Percentiles rank a stretch among this genome's conserved stretches.
phyloP scores from a whole-genome alignment of 306 rosid species.

The Acacia confusa region DNA sequence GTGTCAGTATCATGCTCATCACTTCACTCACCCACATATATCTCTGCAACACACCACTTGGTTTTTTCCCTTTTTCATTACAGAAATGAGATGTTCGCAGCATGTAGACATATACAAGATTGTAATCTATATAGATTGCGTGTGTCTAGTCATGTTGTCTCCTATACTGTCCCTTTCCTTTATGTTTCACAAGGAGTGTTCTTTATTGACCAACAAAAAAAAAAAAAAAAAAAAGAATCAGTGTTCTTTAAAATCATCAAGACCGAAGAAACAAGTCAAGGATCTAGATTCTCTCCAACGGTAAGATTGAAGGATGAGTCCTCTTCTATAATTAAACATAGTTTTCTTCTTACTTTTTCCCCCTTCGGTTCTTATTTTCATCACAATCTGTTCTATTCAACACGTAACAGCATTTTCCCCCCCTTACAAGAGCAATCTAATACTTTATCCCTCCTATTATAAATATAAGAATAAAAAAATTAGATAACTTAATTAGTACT shows the following conservation, averaged over 20 bases:
- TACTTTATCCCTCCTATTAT: too few species aligned
- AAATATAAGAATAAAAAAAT: too few species aligned
- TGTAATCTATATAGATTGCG: not conserved
- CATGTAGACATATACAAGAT: not conserved
- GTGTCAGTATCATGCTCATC: slow-evolving; percentile 25
- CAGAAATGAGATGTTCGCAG: not conserved
- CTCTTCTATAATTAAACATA: not conserved
- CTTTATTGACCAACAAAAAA: too few species aligned
- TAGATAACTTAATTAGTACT: too few species aligned
- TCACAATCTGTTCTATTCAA: not conserved
- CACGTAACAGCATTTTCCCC: too few species aligned
- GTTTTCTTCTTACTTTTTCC: not conserved
- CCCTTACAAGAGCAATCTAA: not conserved
- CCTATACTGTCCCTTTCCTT: not conserved
- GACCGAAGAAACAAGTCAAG: not conserved
- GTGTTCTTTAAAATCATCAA: not conserved
- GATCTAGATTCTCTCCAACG: not conserved
- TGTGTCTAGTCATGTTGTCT: not conserved
- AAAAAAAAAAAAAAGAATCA: too few species aligned
- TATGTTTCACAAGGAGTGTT: not conserved
- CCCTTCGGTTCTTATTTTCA: not conserved
- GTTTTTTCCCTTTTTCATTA: not conserved
- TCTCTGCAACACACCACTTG: slow-evolving; percentile 40
- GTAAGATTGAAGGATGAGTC: not conserved
- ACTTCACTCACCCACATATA: slow-evolving; percentile 23